phyloP scores from a whole-genome alignment of 2,329 filamentous ascomycete genomes.

The Stylonectria norvegica region DNA sequence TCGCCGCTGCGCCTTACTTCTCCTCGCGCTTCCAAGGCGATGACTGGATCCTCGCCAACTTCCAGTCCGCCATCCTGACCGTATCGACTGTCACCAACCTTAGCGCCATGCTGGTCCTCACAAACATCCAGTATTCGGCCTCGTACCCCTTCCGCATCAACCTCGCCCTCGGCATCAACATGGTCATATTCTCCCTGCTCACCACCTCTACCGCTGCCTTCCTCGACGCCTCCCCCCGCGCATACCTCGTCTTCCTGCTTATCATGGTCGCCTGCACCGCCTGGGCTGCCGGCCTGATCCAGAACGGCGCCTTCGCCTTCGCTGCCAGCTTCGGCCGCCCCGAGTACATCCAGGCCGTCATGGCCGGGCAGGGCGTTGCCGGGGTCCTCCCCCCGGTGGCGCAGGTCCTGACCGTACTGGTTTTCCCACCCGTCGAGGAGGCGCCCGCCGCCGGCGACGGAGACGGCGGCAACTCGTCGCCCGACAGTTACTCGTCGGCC shows the following conservation, averaged over 20 bases:
- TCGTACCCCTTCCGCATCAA: conserved; percentile 88
- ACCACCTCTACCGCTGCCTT: conserved; percentile 74
- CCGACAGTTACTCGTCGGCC: conserved; percentile 54
- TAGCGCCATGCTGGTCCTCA: conserved; percentile 68
- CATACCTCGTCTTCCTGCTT: conserved; percentile 80
- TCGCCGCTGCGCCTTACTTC: conserved; percentile 93
- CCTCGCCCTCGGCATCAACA: conserved; percentile 71
- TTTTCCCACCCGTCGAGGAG: conserved; percentile 38
- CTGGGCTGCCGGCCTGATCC: conserved; percentile 77
- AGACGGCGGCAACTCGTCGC: conserved; percentile 21
- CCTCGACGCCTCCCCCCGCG: conserved; percentile 55
- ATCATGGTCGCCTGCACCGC: conserved; percentile 76
- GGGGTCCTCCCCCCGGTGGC: conserved; percentile 85
- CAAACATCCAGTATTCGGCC: conserved; percentile 74
- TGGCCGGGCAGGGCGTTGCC: conserved; percentile 89
- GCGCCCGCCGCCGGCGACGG: conserved; percentile 23
- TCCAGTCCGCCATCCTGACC: conserved; percentile 84
- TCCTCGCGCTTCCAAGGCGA: conserved; percentile 71
- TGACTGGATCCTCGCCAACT: conserved; percentile 71
- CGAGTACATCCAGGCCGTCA: conserved; percentile 93
- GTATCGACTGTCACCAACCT: conserved; percentile 85
- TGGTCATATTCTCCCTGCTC: conserved; percentile 71
- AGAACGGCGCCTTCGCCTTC: conserved; percentile 93
- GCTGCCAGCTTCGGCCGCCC: conserved; percentile 78
- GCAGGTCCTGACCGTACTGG: conserved; percentile 79